Evolutionary conservation across 1,284 basidiomycete genomes (phyloP).

Genomic region (Apiotrichum gamsii): DNA sequence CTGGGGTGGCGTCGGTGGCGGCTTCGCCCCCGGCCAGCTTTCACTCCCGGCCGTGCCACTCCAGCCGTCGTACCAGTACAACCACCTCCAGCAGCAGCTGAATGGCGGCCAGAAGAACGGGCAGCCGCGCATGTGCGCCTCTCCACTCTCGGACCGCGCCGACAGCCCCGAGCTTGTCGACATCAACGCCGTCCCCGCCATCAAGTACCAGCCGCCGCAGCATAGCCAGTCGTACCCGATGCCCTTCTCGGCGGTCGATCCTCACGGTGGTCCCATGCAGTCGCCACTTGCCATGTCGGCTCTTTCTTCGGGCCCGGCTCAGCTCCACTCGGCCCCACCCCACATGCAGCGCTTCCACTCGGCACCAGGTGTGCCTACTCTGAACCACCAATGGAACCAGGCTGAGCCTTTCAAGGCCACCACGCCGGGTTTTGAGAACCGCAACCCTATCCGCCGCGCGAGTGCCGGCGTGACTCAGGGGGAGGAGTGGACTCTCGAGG

Average conservation of each 20-base stretch:
- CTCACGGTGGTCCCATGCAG: background rate
- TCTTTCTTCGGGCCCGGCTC: background rate
- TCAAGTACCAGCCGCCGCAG: constrained; percentile 23
- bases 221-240: constrained; percentile 9
- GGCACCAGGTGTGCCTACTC: constrained; percentile 33
- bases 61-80: constrained; percentile 18
- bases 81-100: background rate
- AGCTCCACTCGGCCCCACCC: constrained; percentile 36
- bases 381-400: constrained; percentile 21
- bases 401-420: constrained; percentile 12
- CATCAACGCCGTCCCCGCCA: constrained; percentile 25
- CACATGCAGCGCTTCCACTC: constrained; percentile 39
- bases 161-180: constrained; percentile 25
- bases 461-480: background rate
- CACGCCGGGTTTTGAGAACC: constrained; percentile 12
- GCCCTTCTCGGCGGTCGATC: constrained; percentile 23
- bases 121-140: background rate
- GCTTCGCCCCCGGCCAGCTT: constrained; percentile 28
- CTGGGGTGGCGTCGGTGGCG: constrained; percentile 21
- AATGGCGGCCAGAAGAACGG: background rate
- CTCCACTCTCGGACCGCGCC: constrained; percentile 9
- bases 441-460: constrained; percentile 8
- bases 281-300: constrained; percentile 4
- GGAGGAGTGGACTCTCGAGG: constrained; percentile 12
- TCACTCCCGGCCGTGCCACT: constrained; percentile 18